These are phyloP conservation scores for Pyrenula massariospora DNA, from an alignment of 495 filamentous ascomycete species.

Conservation along the genomic window DNA sequence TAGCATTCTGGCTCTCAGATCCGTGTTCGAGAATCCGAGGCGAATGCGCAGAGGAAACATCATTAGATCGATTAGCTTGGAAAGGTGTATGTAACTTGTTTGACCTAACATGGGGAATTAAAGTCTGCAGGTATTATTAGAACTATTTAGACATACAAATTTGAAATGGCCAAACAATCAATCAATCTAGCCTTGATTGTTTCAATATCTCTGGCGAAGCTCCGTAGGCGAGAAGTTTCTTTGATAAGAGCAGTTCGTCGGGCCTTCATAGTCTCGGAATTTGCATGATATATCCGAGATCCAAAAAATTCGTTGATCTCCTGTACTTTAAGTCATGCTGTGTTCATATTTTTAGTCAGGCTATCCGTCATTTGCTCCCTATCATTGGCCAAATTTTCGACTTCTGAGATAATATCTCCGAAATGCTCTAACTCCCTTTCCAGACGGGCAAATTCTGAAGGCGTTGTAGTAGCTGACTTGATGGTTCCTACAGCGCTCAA, in stretches of 20 bases:
- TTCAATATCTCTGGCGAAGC: neutral
- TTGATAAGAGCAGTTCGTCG: neutral
- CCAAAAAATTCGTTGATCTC: neutral
- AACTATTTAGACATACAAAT: neutral
- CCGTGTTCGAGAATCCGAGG: neutral
- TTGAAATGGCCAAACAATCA: neutral
- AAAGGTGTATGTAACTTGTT: neutral
- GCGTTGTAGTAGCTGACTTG: neutral
- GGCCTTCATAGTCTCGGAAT: neutral
- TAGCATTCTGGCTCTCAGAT: neutral
- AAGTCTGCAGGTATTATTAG: neutral
- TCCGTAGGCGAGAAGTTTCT: neutral
- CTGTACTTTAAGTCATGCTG: neutral
- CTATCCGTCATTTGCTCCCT: neutral
- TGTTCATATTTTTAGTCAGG: neutral
- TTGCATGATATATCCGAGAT: neutral
- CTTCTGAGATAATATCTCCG: neutral
- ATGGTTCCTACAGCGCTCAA: neutral
- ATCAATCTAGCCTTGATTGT: neutral
- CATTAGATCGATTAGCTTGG: neutral
- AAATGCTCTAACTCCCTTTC: neutral
- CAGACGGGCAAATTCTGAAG: neutral
- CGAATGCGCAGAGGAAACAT: neutral
- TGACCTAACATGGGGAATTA: neutral
- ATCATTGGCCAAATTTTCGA: neutral